These are phyloP conservation scores for Sophora flavescens DNA, from an alignment of 306 rosid species.

Conservation along the genomic window DNA sequence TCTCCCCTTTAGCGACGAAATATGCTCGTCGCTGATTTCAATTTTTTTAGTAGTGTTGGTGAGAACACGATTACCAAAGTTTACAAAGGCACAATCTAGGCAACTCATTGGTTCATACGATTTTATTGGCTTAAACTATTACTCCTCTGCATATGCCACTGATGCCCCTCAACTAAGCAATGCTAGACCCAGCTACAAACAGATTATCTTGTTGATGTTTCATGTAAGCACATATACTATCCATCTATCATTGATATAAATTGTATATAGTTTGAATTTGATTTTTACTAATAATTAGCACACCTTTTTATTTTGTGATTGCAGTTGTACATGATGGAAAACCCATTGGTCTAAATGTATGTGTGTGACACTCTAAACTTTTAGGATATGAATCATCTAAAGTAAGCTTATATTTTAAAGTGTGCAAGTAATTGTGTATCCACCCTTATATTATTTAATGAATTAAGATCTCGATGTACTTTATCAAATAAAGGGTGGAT, in stretches of 20 bases:
- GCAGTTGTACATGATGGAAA: conserved; percentile 34
- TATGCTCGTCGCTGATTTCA: too few relatives aligned
- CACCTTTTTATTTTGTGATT: not conserved
- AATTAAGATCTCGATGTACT: too few relatives aligned
- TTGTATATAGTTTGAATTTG: not conserved
- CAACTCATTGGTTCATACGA: conserved; percentile 61
- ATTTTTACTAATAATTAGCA: not conserved
- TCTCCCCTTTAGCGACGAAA: too few relatives aligned
- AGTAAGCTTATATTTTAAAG: too few relatives aligned
- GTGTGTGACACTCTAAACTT: not conserved
- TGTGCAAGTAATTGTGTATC: too few relatives aligned
- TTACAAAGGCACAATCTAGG: conserved; percentile 44
- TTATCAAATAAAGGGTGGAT: too few relatives aligned
- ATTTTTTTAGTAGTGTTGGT: too few relatives aligned
- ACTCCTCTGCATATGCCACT: conserved; percentile 50
- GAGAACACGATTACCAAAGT: conserved; percentile 58
- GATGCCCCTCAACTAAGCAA: conserved; percentile 37
- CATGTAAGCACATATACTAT: conserved; percentile 39
- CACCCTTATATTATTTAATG: too few relatives aligned
- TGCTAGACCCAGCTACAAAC: conserved; percentile 31
- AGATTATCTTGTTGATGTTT: conserved; percentile 43
- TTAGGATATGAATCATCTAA: too few relatives aligned
- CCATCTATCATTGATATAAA: not conserved
- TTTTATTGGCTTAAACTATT: conserved; percentile 70
- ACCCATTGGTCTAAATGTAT: conserved; percentile 45